These are phyloP conservation scores for Sugiyamaella grinbergsii DNA, from an alignment of 1,139 yeast species.

Conservation along the genomic window DNA sequence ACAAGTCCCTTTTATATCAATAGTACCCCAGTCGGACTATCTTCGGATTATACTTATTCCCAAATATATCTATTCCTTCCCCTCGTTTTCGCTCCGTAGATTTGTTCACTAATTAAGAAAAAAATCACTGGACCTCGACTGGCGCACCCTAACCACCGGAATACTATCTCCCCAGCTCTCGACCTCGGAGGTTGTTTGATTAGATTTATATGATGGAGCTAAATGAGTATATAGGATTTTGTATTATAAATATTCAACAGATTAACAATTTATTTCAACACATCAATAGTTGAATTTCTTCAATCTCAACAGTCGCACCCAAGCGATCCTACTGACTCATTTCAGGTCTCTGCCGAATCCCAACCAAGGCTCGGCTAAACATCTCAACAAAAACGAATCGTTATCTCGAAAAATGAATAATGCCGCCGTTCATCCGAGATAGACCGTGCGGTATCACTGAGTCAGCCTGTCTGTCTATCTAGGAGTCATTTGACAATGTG, in stretches of 20 bases:
- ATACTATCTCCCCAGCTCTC: too few species aligned
- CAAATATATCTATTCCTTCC: not conserved
- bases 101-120: not conserved
- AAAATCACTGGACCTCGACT: not conserved
- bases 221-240: too few species aligned
- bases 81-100: constrained; percentile 1
- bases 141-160: not conserved
- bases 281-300: too few species aligned
- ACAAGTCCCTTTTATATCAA: not conserved
- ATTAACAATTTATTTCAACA: too few species aligned
- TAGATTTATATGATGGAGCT: too few species aligned
- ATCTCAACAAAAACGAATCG: not conserved
- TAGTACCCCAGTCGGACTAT: not conserved
- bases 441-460: not conserved
- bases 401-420: not conserved
- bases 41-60: constrained; percentile 1
- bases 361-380: too few species aligned
- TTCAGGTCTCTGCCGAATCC: too few species aligned
- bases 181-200: not conserved
- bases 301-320: too few species aligned
- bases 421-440: constrained; percentile 4
- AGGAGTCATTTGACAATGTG: too few species aligned
- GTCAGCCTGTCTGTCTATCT: too few species aligned
- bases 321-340: too few species aligned
- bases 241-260: too few species aligned